Evolutionary conservation across 805 yeast genomes (phyloP).

Genomic region (Spathaspora passalidarum): DNA sequence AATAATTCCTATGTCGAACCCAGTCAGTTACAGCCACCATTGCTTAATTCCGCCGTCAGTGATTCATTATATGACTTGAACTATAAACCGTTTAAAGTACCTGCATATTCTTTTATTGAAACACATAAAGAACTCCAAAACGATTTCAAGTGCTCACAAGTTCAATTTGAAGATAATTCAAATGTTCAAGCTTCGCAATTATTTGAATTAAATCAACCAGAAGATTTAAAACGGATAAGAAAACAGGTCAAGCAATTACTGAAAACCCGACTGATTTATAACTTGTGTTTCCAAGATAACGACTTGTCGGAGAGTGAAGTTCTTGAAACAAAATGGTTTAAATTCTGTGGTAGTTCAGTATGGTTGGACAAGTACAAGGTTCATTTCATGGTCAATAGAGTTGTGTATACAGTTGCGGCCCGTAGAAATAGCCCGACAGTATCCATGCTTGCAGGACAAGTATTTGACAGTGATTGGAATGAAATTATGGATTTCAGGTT

Average conservation of each 20-base stretch:
- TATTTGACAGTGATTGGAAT: conserved; percentile 17
- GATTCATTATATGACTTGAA: background rate
- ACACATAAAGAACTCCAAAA: background rate
- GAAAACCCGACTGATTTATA: background rate
- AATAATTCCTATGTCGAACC: background rate
- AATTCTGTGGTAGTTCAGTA: conserved; percentile 12
- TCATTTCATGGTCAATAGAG: conserved; percentile 25
- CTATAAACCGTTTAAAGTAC: conserved; percentile 2
- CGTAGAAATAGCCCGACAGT: conserved; percentile 19
- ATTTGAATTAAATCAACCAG: background rate
- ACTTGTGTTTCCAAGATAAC: background rate
- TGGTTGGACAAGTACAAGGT: conserved; percentile 27
- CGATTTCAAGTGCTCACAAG: background rate
- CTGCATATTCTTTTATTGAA: conserved; percentile 5
- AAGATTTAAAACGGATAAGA: background rate
- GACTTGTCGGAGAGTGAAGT: background rate
- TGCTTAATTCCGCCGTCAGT: background rate
- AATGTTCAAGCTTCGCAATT: background rate
- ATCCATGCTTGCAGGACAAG: conserved; percentile 19
- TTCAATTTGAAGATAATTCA: background rate
- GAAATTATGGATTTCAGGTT: conserved; percentile 11
- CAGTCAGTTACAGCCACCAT: background rate
- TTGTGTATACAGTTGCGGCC: conserved; percentile 20
- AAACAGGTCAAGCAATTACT: background rate
- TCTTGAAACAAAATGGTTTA: conserved; percentile 1